Base-by-base conservation (phyloP, 495 filamentous ascomycete genomes). In the Coniosporium apollinis region DNA sequence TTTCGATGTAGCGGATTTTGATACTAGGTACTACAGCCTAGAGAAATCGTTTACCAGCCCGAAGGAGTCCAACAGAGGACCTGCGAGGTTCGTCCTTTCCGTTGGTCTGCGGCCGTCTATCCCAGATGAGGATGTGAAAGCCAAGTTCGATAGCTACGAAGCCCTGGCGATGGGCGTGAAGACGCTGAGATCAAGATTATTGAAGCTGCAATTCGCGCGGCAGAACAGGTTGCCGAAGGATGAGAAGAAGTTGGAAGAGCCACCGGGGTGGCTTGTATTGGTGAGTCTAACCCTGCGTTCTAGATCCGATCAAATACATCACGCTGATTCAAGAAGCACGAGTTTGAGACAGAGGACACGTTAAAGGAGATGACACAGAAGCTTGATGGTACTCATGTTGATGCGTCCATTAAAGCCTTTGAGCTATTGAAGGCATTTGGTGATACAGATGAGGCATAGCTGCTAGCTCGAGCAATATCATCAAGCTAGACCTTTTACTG, bases 1-100 rank as follows among this genome's bases (percentile, higher is more conserved):
- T 17, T 42, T 40, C 22, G 45, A 47, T 19, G 41, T 42, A 29
- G 44, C 34, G 6, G 41, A 50, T 34, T 50, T 50, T 25, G 47
- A 47, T 22, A 47, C 44, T 5, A 36, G 44, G 22, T 47, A 40
- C 30, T 50, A 50, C 20, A 47, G 34, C 16, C 36, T 33, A 5
- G 37, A 38, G 4, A 32, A 46, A 30, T 24, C n/a, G n/a, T 38
- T 13, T 41, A 36, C 34, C 15, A 38, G 19, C 13, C 35, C 15
- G 22, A 43, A 36, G 21, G 44, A 31, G 21, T 39, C 11, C 14
- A 5, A 3, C 2, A 10, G 28, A 43, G 41, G 30, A 16, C 36
- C 31, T n/a, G 36, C 42, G n/a, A 37, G 25, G 28, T 33, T 45
- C 26, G 30, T 46, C 25, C 45, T 42, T 11, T 32, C 26, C 1